phyloP scores from a whole-genome alignment of 139 green algal genomes.

The Protoeuglena noctilucae region DNA sequence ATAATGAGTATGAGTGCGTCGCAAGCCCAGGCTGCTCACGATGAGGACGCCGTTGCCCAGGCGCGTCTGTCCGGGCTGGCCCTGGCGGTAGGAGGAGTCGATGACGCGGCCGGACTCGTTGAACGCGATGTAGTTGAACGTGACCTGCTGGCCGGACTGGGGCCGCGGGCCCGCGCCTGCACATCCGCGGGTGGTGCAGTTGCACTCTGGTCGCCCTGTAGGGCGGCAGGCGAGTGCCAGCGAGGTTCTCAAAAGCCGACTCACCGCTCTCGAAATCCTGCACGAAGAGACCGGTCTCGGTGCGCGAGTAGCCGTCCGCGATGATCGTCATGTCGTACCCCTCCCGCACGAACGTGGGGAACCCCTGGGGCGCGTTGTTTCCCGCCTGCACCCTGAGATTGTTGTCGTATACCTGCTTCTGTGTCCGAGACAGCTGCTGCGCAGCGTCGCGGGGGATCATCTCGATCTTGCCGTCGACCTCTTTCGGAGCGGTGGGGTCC shows the following conservation, averaged over 20 bases:
- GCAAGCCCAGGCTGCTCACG: not conserved
- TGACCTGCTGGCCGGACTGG: slow-evolving; percentile 68
- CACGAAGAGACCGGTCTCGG: slow-evolving; percentile 8
- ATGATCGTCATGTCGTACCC: slow-evolving; percentile 76
- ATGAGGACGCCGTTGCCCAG: slow-evolving; percentile 33
- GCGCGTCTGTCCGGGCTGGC: slow-evolving; percentile 50
- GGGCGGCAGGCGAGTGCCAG: slow-evolving; percentile 28
- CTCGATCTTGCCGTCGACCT: no score
- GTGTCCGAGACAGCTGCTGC: no score
- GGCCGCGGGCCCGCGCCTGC: slow-evolving; percentile 37
- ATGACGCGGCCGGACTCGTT: slow-evolving; percentile 82
- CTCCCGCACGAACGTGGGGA: slow-evolving; percentile 70
- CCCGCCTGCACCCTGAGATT: slow-evolving; percentile 69
- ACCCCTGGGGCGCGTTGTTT: slow-evolving; percentile 57
- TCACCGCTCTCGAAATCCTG: not conserved
- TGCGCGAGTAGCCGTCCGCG: slow-evolving; percentile 32
- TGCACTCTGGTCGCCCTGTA: slow-evolving; percentile 69
- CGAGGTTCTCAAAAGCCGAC: not conserved
- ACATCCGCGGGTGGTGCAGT: no score
- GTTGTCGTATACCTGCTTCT: slow-evolving; percentile 41
- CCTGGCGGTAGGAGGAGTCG: slow-evolving; percentile 76
- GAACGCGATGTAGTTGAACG: slow-evolving; percentile 92
- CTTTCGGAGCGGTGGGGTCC: no score
- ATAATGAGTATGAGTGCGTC: not conserved
- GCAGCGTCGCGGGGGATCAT: no score